These are phyloP conservation scores for Lachancea sp. DNA, from an alignment of 805 yeast genomes.

Conservation along the genomic window DNA sequence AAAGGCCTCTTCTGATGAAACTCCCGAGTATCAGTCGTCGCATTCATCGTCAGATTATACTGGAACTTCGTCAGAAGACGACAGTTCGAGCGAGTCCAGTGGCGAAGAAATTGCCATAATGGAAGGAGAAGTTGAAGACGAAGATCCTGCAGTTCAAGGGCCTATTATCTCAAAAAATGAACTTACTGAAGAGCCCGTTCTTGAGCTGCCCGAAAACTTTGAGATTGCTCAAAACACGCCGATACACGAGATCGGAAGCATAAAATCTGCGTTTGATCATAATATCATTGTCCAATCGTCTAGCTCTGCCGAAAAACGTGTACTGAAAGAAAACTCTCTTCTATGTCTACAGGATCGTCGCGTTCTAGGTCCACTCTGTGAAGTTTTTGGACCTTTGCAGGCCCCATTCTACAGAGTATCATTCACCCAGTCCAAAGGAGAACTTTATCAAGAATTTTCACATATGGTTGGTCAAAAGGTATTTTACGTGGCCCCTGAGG, in stretches of 20 bases:
- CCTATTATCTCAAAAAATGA: conserved; percentile 82
- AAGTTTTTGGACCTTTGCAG: conserved; percentile 83
- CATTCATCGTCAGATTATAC: conserved; percentile 23
- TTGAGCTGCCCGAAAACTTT: conserved; percentile 61
- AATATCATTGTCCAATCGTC: conserved; percentile 66
- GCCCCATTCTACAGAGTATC: conserved; percentile 75
- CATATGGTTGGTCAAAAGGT: conserved; percentile 51
- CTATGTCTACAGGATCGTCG: conserved; percentile 69
- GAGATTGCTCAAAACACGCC: conserved; percentile 52
- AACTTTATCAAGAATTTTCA: conserved; percentile 42
- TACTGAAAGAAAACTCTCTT: conserved; percentile 73
- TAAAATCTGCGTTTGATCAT: conserved; percentile 63
- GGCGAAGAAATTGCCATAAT: conserved; percentile 17
- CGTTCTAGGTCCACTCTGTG: conserved; percentile 71
- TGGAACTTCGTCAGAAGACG: conserved; percentile 2
- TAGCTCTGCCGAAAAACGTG: conserved; percentile 76
- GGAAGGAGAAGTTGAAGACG: conserved; percentile 36
- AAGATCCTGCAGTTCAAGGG: conserved; percentile 39
- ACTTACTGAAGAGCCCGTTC: conserved; percentile 58
- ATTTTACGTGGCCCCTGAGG: conserved; percentile 72
- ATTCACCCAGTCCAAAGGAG: conserved; percentile 27
- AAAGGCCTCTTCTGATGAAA: no score
- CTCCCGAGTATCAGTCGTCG: no score
- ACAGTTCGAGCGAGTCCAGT: conserved; percentile 2
- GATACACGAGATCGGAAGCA: conserved; percentile 63